Percentiles rank a stretch among this genome's conserved stretches.
These are phyloP conservation scores for Globisporangium solare DNA, from an alignment of 352 stramenopile genomes.

Conservation along the genomic window DNA sequence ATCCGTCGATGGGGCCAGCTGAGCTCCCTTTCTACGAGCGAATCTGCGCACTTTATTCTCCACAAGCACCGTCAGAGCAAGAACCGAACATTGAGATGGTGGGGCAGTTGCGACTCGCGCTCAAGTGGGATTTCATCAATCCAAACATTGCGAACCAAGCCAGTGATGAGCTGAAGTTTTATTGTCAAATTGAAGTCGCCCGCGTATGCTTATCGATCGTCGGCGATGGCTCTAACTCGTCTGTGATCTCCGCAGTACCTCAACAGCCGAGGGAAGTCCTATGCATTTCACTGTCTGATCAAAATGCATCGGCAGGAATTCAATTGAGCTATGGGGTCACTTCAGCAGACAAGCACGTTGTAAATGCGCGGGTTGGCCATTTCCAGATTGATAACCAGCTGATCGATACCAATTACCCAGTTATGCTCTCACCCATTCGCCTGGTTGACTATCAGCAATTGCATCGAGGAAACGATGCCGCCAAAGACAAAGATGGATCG, in stretches of 20 bases:
- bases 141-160: slow-evolving; percentile 31
- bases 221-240: slow-evolving; percentile 44
- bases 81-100: slow-evolving; percentile 51
- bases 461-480: slow-evolving; percentile 33
- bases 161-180: slow-evolving; percentile 47
- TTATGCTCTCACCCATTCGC: slow-evolving; percentile 68
- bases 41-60: slow-evolving; percentile 67
- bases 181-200: slow-evolving; percentile 72
- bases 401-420: slow-evolving; percentile 79
- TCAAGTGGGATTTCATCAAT: slow-evolving; percentile 80
- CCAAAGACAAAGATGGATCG: slow-evolving; percentile 16
- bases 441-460: slow-evolving; percentile 63
- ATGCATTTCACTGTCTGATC: slow-evolving; percentile 67
- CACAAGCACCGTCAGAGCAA: slow-evolving; percentile 14
- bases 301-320: slow-evolving; percentile 64
- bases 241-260: slow-evolving; percentile 20
- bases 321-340: slow-evolving; percentile 73
- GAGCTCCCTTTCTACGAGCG: slow-evolving; percentile 49
- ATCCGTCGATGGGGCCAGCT: slow-evolving; percentile 21
- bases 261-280: slow-evolving; percentile 63
- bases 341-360: slow-evolving; percentile 63
- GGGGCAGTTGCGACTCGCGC: slow-evolving; percentile 60
- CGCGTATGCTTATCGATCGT: slow-evolving; percentile 74
- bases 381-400: slow-evolving; percentile 86
- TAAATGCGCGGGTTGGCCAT: slow-evolving; percentile 74